Conservation (phyloP, 148 eudicot species). For the Vaccinium macrocarpon region DNA sequence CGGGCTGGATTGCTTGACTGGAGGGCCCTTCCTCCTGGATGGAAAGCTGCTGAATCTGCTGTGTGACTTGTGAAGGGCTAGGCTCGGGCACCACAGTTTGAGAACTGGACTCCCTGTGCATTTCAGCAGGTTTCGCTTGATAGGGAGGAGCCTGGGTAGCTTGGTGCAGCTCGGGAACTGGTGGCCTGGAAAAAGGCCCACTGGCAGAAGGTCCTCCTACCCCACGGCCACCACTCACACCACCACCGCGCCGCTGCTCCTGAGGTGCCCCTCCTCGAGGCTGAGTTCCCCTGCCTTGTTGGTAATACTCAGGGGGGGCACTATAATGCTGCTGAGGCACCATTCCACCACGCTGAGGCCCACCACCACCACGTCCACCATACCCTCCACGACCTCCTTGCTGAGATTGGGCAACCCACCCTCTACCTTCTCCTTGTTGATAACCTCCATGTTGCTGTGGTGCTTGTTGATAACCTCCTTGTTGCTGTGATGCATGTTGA, state of each 20-base stretch:
- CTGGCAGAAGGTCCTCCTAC: slow-evolving; percentile 51
- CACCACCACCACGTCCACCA: slow-evolving; percentile 49
- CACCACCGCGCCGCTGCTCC: slow-evolving; percentile 57
- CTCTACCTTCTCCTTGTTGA: slow-evolving; percentile 54
- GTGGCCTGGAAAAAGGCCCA: slow-evolving; percentile 53
- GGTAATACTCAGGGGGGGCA: slow-evolving; percentile 45
- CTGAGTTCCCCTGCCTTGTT: slow-evolving; percentile 56
- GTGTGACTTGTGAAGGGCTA: slow-evolving; percentile 37
- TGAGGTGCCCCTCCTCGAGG: slow-evolving; percentile 58
- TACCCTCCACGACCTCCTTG: slow-evolving; percentile 46
- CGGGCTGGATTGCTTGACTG: slow-evolving; percentile 61
- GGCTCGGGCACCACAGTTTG: slow-evolving; percentile 37
- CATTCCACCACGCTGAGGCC: slow-evolving; percentile 51
- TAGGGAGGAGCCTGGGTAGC: slow-evolving; percentile 72
- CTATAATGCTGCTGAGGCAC: slow-evolving; percentile 56
- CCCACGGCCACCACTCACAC: slow-evolving; percentile 44
- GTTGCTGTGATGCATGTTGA: slow-evolving; percentile 30
- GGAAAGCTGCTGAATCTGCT: slow-evolving; percentile 47
- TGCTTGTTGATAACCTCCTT: slow-evolving; percentile 26
- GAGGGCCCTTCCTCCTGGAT: slow-evolving; percentile 45
- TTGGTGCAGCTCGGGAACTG: slow-evolving; percentile 98
- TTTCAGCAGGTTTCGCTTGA: slow-evolving; percentile 46
- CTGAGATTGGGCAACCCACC: slow-evolving; percentile 42
- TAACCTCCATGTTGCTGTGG: slow-evolving; percentile 42
- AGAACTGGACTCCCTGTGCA: slow-evolving; percentile 42